Base-by-base conservation (phyloP, 2,329 filamentous ascomycete genomes). In the Phialophora tarda region DNA sequence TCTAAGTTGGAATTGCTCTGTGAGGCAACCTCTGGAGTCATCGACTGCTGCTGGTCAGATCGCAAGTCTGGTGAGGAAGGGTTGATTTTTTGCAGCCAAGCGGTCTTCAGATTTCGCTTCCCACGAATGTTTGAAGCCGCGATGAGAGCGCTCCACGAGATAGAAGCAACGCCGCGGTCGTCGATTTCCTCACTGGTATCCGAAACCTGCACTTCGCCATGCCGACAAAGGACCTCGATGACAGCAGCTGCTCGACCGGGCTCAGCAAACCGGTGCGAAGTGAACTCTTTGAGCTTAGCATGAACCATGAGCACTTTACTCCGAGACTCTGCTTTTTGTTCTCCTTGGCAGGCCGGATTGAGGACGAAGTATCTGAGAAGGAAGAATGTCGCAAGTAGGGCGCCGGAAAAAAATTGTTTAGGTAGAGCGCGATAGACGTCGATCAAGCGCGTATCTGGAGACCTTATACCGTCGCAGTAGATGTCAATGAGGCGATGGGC, bases 321-420 rank as follows among this genome's bases (percentile, higher is more conserved):
- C 21, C 56, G 44, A 32, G 55, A 50, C 17, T 26, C 32, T 4
- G 50, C 23, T 30, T 59, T 64, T 4, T 51, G 17, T 26, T 64
- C 62, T 21, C 14, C 32, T n/a, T 44, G 21, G 26, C 28, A 53
- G 34, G 55, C 32, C 2, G 21, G 30, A 41, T 64, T 59, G 54
- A 64, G 55, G n/a, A 59, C 55, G 24, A 59, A 64, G 47, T 59
- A 64, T 59, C 57, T 59, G 55, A 64, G 55, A 21, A 64, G 56
- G n/a, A 59, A 64, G 38, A 64, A 64, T 1, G 55, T 59, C 32
- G 62, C 62, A 30, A 54, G 30, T 21, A 64, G 28, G 28, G 47
- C 55, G 17, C 62, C 56, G 21, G 38, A 14, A 26, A 59, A 64
- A 32, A n/a, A 55, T 10, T n/a, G 28, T 10, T 64, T 64, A 21